Conservation (phyloP, 2,329 filamentous ascomycete genomes). For the Aspergillus sp. region DNA sequence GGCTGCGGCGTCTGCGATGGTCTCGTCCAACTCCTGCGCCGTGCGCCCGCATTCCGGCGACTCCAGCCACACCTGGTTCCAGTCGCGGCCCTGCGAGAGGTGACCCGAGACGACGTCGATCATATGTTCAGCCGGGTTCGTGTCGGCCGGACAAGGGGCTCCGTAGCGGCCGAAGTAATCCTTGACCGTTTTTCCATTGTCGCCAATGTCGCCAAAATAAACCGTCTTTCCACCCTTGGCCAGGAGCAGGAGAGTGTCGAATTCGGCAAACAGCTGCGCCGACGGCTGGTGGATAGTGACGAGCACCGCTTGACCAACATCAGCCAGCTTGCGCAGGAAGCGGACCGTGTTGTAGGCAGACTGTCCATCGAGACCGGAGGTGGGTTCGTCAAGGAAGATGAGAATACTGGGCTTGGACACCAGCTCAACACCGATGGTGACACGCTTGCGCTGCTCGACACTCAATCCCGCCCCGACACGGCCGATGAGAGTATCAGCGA, state of each 20-base stretch:
- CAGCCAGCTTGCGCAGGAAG: conserved; percentile 57
- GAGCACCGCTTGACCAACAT: conserved; percentile 58
- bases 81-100: conserved; percentile 49
- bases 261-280: conserved; percentile 58
- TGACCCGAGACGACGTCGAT: conserved; percentile 43
- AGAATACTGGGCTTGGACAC: conserved; percentile 59
- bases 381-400: conserved; percentile 64
- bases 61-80: conserved; percentile 63
- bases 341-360: conserved; percentile 58
- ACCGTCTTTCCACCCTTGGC: conserved; percentile 61
- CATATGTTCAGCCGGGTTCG: conserved; percentile 55
- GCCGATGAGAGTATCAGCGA: conserved; percentile 56
- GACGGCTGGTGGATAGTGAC: conserved; percentile 65
- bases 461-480: conserved; percentile 39
- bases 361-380: conserved; percentile 59
- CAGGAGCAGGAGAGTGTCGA: conserved; percentile 60
- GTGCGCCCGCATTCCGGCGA: conserved; percentile 53
- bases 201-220: conserved; percentile 61
- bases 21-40: conserved; percentile 54
- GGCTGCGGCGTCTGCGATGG: conserved; percentile 43
- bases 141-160: conserved; percentile 52
- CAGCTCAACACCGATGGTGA: conserved; percentile 65
- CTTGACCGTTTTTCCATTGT: conserved; percentile 55
- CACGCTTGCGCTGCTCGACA: conserved; percentile 59
- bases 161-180: conserved; percentile 60